These are phyloP conservation scores for Golovinomyces cichoracearum DNA, from an alignment of 2,329 filamentous ascomycete species.

Conservation along the genomic window DNA sequence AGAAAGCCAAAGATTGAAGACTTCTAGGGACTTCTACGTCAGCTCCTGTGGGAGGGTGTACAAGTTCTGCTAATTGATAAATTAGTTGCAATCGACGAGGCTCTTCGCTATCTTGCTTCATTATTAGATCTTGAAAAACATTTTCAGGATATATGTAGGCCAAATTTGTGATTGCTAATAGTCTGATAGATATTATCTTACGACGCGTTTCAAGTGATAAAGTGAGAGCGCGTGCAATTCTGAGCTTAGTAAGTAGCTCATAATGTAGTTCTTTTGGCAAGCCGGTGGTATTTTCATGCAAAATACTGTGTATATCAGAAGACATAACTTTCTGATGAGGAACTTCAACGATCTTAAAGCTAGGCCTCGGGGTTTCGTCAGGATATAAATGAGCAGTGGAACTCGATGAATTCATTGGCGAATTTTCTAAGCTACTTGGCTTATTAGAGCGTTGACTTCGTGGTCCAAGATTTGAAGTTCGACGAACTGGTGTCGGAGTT, in stretches of 20 bases:
- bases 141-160: conserved; percentile 68
- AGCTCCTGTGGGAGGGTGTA: conserved; percentile 54
- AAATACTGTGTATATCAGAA: conserved; percentile 28
- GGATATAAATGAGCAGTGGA: conserved; percentile 7
- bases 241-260: conserved; percentile 60
- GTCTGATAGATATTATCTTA: conserved; percentile 50
- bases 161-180: conserved; percentile 72
- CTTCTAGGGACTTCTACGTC: conserved; percentile 42
- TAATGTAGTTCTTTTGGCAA: conserved; percentile 52
- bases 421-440: conserved; percentile 15
- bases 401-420: conserved; percentile 10
- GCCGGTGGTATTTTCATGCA: conserved; percentile 30
- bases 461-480: conserved; percentile 15
- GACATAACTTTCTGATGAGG: conserved; percentile 27
- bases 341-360: conserved; percentile 20
- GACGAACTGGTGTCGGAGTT: conserved; percentile 15
- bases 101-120: conserved; percentile 72
- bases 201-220: conserved; percentile 40
- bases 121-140: conserved; percentile 61
- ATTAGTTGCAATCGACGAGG: conserved; percentile 69
- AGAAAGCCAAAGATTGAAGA: conserved; percentile 59
- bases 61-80: conserved; percentile 75
- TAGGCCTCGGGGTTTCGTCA: conserved; percentile 10
- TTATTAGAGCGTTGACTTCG: conserved; percentile 12
- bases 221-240: conserved; percentile 57